Base-by-base conservation (phyloP, 2,329 filamentous ascomycete genomes). In the Neospermospora avenae region DNA sequence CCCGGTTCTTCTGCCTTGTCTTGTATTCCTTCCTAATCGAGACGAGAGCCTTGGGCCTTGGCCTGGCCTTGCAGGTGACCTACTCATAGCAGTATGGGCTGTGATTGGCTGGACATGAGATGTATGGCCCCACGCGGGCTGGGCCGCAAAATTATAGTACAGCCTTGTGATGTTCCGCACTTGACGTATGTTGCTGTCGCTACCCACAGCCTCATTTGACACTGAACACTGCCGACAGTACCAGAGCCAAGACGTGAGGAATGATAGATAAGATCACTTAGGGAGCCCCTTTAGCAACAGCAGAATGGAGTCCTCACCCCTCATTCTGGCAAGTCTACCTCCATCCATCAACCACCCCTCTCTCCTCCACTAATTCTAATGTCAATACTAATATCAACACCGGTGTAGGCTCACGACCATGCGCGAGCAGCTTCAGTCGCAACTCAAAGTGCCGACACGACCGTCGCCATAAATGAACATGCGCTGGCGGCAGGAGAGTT, bases 401-500 rank as follows among this genome's bases (percentile, higher is more conserved):
- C 13, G 55, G 42, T 65, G 44, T 68, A 93, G 85, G 93, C 93
- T 64, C 91, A 96, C 76, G 88, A 93, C 68, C 92, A 97, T 77
- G 93, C 91, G 54, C 86, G 87, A 69, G 93, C 90, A 70, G 93
- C 93, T 45, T 87, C 90, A 24, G 81, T 87, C 24, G 91, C 93
- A 58, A 85, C 83, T 35, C 80, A 81, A 65, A 82, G 83, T 66
- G 78, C 81, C 24, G 86, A 95, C 72, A 90, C 90, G 58, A 88
- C 88, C 6, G 86, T 90, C 51, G 93, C 93, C 63, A 89, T 92
- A 71, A 89, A 89, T 70, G 90, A 96, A 74, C 93, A 98, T 76
- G 87, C 93, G 56, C 81, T 90, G 59, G 95, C 95, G 39, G 93
- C 95, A 2, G 88, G 87, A 65, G 91, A 96, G 73, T 98, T 96